Evolutionary conservation across 1,284 basidiomycete species (phyloP), one percentile per base, ranked within the genome.

Genomic region (Termitomyces sp.): DNA sequence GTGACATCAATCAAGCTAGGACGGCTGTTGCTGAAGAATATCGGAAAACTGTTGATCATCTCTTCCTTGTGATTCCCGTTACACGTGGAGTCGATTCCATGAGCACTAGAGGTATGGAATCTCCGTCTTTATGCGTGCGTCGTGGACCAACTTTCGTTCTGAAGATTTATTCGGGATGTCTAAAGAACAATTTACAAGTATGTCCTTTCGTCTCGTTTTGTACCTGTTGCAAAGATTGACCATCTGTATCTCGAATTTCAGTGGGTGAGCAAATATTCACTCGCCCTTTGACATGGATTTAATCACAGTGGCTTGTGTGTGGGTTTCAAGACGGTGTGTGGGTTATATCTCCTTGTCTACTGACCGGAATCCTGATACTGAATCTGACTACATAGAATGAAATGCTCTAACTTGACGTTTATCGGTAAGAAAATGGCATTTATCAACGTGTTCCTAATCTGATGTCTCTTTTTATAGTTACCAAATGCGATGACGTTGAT

Each of bases 351-450:
- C 13, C 34, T 14, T 9, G 11, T 14, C 31, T 18, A 33, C n/a
- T 51, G 7, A n/a, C 10, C 11, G 3, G 7, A 5, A 7, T 45
- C 3, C 10, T 51, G 18, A 19, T 51, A 5, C 13, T 13, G n/a
- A n/a, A n/a, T 31, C 11, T n/a, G 24, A 8, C 19, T n/a, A n/a
- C n/a, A n/a, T n/a, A 51, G 50, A 8, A 6, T 51, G 16, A 51
- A 37, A 39, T 21, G 8, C n/a, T 51, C 50, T 24, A 46, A 37
- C 8, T 33, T 45, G 18, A 51, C 50, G 11, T 51, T 51, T 43
- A 46, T 51, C 28, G 18, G 50, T 51, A 51, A 51, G 42, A 19
- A n/a, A n/a, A n/a, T n/a, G n/a, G n/a, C n/a, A n/a, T n/a, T n/a
- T n/a, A n/a, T n/a, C n/a, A n/a, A n/a, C n/a, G n/a, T n/a, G n/a